Evolutionary conservation across 2,329 filamentous ascomycete genomes (phyloP), one percentile per base, ranked within the genome.

Genomic region (Curvularia lunata): DNA sequence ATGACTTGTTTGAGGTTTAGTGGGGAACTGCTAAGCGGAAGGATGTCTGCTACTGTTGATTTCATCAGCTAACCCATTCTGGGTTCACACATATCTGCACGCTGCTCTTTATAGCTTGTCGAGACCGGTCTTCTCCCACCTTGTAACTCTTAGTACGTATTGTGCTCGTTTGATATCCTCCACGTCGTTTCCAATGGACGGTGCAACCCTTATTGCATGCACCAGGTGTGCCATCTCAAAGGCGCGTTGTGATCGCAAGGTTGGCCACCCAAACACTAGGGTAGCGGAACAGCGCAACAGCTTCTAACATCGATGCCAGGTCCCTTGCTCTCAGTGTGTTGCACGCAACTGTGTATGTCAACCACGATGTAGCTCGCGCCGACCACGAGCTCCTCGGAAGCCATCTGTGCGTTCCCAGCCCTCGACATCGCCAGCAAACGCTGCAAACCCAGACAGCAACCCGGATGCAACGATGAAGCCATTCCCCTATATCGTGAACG

Each of bases 241-340:
- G 28, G 54, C 54, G 28, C 34, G 54, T 19, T 56, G 54, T 27
- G 54, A 56, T 28, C 42, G 54, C 3, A 56, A 56, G 43, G 54
- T 53, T 30, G 21, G 25, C 28, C 40, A 45, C 40, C 27, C 19
- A 43, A 16, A 45, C 28, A 13, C 2, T 12, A 18, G 32, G 21
- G 10, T 45, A 16, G 6, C 18, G 19, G 18, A 19, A 13, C 21
- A 32, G 21, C 13, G n/a, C 23, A 19, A 18, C 43, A 23, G 30
- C 18, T 28, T 37, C 54, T 56, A 38, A 56, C 37, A 47, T 13
- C 3, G 30, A 3, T 16, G 18, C 34, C n/a, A 56, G 54, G 54
- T 56, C n/a, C 54, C 54, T 8, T 56, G 54, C 27, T 56, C 54
- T 10, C 54, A 56, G 19, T 56, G 54, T 23, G 54, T 56, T 25